A percentile compares a stretch with the other conserved stretches of the same genome.
Evolutionary conservation across 1,284 basidiomycete species (phyloP).

Genomic region (Phlebopus sp.): DNA sequence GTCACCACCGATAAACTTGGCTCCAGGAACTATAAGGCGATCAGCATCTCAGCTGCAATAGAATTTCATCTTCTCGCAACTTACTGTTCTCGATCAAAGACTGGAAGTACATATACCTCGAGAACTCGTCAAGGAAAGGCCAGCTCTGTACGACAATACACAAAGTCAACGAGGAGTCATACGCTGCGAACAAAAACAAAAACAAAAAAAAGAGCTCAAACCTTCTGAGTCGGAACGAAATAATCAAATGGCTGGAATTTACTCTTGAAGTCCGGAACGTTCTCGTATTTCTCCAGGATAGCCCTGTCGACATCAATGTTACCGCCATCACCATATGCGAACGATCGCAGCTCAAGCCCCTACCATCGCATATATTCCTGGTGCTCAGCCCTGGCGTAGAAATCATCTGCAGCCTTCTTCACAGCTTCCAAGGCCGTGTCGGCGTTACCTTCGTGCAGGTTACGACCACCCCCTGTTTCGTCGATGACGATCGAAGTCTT

Average conservation of each 20-base stretch:
- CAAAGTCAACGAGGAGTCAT: no score
- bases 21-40: no score
- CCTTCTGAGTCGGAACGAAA: background rate
- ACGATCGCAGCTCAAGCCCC: no score
- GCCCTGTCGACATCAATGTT: background rate
- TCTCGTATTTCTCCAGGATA: background rate
- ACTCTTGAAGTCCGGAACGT: background rate
- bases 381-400: background rate
- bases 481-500: no score
- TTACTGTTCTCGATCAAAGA: background rate
- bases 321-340: background rate
- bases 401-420: background rate
- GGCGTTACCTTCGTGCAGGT: background rate
- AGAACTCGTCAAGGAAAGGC: background rate
- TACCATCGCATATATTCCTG: background rate
- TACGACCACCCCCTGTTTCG: background rate
- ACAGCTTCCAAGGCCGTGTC: background rate
- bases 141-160: background rate
- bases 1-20: no score
- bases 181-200: no score
- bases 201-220: no score
- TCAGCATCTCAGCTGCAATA: background rate
- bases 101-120: background rate
- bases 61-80: background rate
- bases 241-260: background rate